Base-by-base conservation (phyloP, 106 monocot genomes). In the Acorus calamus region DNA sequence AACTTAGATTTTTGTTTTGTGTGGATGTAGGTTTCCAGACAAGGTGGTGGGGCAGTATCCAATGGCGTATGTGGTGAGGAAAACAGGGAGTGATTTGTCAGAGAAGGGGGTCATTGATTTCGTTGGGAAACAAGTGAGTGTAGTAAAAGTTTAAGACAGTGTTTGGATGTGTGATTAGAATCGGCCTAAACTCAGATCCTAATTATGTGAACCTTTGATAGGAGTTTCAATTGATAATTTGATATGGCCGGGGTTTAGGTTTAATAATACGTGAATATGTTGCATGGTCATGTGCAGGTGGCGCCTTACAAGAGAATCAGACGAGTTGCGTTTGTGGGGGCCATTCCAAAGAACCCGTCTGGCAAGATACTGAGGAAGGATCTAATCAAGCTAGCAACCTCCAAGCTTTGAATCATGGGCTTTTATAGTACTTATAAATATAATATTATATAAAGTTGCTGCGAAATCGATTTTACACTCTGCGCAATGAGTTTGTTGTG, bases 291-390 rank as follows among this genome's bases (percentile, higher is more conserved):
- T 14, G 14, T 8, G 64, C 56, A 86, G 86, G 93, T 93, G 49
- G 93, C 93, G 9, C 89, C 93, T 11, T 94, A 94, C 86, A 94
- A 94, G 86, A 83, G 62, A 50, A 49, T 94, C 41, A 65, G 93
- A 61, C 62, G 75, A 58, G 93, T 94, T 11, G 86, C 93, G 0
- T 94, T 94, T 69, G 74, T 81, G 0, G 14, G 71, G 59, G 61
- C 68, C 2, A 77, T 94, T 55, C 93, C 93, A 0, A 94, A 94
- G 81, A 94, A 86, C 60, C 73, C 93, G 4, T 89, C 89, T 0
- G 93, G 93, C 8, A 94, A 94, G 57, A 89, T 89, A 60, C 74
- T 94, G 43, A 78, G 93, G 69, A 94, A 94, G 80, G 93, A 94
- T 71, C 86, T 89, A 14, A 79, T 89, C 74, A 86, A 86, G 64